Evolutionary conservation across 1,284 basidiomycete genomes (phyloP), one percentile per base, ranked within the genome.

Genomic region (Cutaneotrichosporon sp.): DNA sequence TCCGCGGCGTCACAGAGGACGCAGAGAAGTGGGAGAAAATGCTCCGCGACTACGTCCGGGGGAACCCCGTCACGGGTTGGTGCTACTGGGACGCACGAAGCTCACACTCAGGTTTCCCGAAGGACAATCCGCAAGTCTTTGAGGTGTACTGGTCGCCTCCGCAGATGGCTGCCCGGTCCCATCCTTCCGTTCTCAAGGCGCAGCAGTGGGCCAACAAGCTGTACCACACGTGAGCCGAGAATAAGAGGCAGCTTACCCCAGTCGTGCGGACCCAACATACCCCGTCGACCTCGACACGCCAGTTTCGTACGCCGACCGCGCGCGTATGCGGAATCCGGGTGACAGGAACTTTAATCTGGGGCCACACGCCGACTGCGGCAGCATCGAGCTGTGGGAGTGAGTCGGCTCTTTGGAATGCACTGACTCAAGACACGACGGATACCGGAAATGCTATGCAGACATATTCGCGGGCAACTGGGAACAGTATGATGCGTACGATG

Each of bases 331-430:
- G 8, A 78, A 78, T 24, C 86, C 87, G 0, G 87, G 88, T 0
- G 86, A 87, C 57, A 71, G 76, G 8, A 77, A 78, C 42, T 90
- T 88, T 80, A 76, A 78, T 6, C 73, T 89, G 2, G 85, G 84
- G 0, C 82, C 86, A 4, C 87, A 90, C 61, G 78, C 86, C 33
- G 87, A 90, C 62, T 84, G 84, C 0, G 87, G 87, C 0, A 80
- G 82, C 7, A 75, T 88, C 24, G 86, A 90, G 68, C 72, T 85
- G 0, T 89, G 87, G 87, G 86, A 90, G 68, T 87, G 32, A 24
- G 44, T 45, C 20, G 0, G 2, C 3, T 6, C 5, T 2, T 25
- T 20, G 14, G 4, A 5, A 4, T 20, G 3, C 8, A 24, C 20
- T 45, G 16, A 45, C 44, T 6, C 27, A 8, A 45, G 44, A 20